Conservation (phyloP, 139 green algal genomes). For the Marvania coccoides region DNA sequence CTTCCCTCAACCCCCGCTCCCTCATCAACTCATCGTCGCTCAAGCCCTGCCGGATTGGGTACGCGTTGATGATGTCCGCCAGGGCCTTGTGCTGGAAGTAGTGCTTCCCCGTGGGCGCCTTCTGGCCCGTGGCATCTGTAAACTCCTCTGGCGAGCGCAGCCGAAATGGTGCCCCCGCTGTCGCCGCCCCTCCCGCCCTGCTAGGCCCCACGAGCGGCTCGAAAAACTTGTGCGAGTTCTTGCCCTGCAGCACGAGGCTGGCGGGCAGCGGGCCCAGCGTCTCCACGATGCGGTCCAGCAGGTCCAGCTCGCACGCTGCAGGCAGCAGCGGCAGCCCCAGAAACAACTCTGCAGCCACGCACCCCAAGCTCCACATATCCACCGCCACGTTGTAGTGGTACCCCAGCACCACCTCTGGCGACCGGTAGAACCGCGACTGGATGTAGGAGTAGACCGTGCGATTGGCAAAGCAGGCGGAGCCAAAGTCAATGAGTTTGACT, state of each 20-base stretch:
- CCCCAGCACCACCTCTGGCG: slow-evolving; percentile 80
- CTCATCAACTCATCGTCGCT: slow-evolving; percentile 36
- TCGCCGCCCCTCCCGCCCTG: not conserved
- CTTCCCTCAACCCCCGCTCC: slow-evolving; percentile 33
- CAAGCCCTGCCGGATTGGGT: slow-evolving; percentile 44
- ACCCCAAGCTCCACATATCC: slow-evolving; percentile 95
- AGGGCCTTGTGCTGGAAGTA: slow-evolving; percentile 81
- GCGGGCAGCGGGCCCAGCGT: slow-evolving; percentile 67
- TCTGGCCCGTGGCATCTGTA: slow-evolving; percentile 37
- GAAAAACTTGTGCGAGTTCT: slow-evolving; percentile 79
- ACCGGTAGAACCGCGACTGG: slow-evolving; percentile 92
- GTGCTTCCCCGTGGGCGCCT: slow-evolving; percentile 63
- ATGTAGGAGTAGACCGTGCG: slow-evolving; percentile 96
- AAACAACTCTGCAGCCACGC: slow-evolving; percentile 54
- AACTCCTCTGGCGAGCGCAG: slow-evolving; percentile 62
- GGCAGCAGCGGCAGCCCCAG: slow-evolving; percentile 88
- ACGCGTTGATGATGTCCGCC: slow-evolving; percentile 72
- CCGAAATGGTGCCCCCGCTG: slow-evolving; percentile 13
- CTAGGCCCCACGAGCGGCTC: slow-evolving; percentile 3
- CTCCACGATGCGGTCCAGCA: slow-evolving; percentile 81
- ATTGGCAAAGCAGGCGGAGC: slow-evolving; percentile 88
- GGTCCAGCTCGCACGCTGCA: slow-evolving; percentile 84
- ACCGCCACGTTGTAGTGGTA: slow-evolving; percentile 75
- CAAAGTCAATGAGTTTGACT: slow-evolving; percentile 99
- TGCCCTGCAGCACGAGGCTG: slow-evolving; percentile 53